Conservation (phyloP, 805 yeast genomes). For the Zygosaccharomyces bisporus region DNA sequence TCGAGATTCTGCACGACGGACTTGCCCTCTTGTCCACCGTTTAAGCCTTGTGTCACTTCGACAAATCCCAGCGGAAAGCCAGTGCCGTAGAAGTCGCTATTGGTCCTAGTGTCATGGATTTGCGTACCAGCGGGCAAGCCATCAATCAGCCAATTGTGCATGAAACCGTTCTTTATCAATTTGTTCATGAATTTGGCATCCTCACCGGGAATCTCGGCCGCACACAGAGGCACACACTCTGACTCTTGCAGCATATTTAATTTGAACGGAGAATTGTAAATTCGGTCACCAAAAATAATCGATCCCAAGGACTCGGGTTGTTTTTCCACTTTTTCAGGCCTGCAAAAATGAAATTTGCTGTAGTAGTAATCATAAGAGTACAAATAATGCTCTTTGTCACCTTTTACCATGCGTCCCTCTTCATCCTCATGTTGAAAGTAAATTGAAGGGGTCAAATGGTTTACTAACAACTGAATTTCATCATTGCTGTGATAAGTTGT, state of each 20-base stretch:
- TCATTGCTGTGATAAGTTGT: constrained; percentile 77
- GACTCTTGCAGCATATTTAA: constrained; percentile 71
- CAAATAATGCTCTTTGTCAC: constrained; percentile 49
- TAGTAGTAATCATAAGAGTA: constrained; percentile 82
- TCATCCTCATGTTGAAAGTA: constrained; percentile 41
- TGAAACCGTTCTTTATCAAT: constrained; percentile 76
- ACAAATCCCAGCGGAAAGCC: constrained; percentile 79
- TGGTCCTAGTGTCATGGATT: constrained; percentile 46
- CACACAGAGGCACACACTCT: constrained; percentile 67
- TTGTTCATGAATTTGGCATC: constrained; percentile 76
- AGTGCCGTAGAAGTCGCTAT: constrained; percentile 65
- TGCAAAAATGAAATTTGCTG: constrained; percentile 78
- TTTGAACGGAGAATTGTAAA: constrained; percentile 86
- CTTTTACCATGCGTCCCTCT: constrained; percentile 38
- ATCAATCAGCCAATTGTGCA: constrained; percentile 89
- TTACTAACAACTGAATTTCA: constrained; percentile 71
- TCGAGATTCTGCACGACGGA: constrained; percentile 28
- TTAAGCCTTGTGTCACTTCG: constrained; percentile 42
- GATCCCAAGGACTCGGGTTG: constrained; percentile 92
- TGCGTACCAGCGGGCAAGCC: constrained; percentile 87
- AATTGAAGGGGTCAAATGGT: constrained; percentile 81
- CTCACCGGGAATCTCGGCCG: constrained; percentile 49
- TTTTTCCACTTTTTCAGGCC: constrained; percentile 51
- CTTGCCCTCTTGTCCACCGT: constrained; percentile 18
- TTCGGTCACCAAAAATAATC: constrained; percentile 91